phyloP scores from a whole-genome alignment of 495 filamentous ascomycete species.

The Collariella sp. region DNA sequence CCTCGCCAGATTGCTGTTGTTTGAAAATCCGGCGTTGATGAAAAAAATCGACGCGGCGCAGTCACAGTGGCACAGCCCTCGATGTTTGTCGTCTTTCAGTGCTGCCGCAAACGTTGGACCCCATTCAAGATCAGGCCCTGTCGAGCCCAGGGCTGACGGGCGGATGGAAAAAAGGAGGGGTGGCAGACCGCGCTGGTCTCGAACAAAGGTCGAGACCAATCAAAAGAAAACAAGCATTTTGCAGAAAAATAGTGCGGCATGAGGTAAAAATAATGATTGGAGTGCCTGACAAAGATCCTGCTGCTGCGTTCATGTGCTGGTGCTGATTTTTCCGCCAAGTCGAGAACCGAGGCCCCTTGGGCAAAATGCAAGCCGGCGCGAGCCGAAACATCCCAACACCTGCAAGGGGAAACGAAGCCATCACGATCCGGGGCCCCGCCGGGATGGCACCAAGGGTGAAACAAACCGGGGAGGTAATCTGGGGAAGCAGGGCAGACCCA shows the following conservation, averaged over 20 bases:
- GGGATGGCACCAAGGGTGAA: constrained; percentile 2
- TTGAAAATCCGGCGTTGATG: neutral
- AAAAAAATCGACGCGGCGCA: neutral
- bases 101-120: neutral
- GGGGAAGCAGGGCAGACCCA: constrained; percentile 11
- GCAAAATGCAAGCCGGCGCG: neutral
- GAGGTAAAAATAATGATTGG: neutral
- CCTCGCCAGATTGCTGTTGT: neutral
- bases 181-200: neutral
- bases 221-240: neutral
- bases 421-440: neutral
- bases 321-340: neutral
- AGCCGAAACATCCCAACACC: constrained; percentile 1
- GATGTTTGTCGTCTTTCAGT: neutral
- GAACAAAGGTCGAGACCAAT: neutral
- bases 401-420: neutral
- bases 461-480: constrained; percentile 3
- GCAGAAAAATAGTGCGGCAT: neutral
- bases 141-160: neutral
- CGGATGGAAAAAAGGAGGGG: neutral
- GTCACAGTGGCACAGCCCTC: neutral
- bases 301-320: neutral
- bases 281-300: neutral
- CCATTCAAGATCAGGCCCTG: neutral
- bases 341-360: neutral